Evolutionary conservation across 2,329 filamentous ascomycete species (phyloP).

Genomic region (Epichloe hybrida): DNA sequence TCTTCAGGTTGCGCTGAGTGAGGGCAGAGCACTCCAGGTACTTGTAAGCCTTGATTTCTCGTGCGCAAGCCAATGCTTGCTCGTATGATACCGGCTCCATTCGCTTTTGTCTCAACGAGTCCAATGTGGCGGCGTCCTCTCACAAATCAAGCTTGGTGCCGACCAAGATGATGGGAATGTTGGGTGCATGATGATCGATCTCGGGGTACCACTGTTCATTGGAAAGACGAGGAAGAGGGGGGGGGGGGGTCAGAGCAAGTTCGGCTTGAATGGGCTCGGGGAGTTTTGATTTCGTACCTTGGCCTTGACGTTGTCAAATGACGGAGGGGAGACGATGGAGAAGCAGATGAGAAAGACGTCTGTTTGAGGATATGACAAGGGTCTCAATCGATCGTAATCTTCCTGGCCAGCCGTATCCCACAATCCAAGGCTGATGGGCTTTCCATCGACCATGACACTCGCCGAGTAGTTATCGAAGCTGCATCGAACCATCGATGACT

Average conservation of each 20-base stretch:
- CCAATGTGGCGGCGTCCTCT: constrained; percentile 72
- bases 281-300: constrained; percentile 49
- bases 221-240: not conserved
- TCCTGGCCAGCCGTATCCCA: constrained; percentile 99
- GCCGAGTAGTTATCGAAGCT: constrained; percentile 99
- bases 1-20: constrained; percentile 94
- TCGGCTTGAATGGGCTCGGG: not conserved
- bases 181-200: constrained; percentile 91
- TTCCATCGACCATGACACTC: constrained; percentile 97
- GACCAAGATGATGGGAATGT: constrained; percentile 91
- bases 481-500: constrained; percentile 5
- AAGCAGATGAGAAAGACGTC: constrained; percentile 98
- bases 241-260: not conserved
- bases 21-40: constrained; percentile 96
- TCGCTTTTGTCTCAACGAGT: constrained; percentile 75
- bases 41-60: constrained; percentile 92
- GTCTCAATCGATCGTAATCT: constrained; percentile 91
- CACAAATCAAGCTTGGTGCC: constrained; percentile 93
- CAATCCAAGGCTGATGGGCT: constrained; percentile 88
- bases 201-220: constrained; percentile 76
- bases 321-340: constrained; percentile 93
- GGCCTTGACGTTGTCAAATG: constrained; percentile 96
- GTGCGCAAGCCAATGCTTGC: constrained; percentile 74
- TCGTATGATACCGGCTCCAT: constrained; percentile 80
- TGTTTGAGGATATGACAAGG: constrained; percentile 93